A percentile compares a stretch with the other conserved stretches of the same genome.
phyloP scores from a whole-genome alignment of 192 early-diverging fungal genomes.

The Oehlia diaphana region DNA sequence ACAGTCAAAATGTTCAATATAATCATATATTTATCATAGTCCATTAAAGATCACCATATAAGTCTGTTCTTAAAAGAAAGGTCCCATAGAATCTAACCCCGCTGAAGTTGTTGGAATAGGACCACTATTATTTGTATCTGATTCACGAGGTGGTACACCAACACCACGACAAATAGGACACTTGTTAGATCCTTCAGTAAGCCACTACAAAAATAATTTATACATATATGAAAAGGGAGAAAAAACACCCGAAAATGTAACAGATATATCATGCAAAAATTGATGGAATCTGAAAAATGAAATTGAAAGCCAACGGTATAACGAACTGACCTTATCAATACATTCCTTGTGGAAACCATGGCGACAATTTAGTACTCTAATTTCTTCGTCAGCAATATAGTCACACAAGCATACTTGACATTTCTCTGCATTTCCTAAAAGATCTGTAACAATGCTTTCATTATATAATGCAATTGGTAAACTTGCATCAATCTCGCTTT shows the following conservation, averaged over 20 bases:
- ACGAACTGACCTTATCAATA: conserved; percentile 47
- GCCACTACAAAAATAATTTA: conserved; percentile 38
- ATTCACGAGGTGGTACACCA: conserved; percentile 35
- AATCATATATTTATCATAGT: neutral
- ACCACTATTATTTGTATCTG: neutral
- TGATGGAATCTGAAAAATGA: neutral
- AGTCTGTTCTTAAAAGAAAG: neutral
- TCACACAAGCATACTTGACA: conserved; percentile 57
- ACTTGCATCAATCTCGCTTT: conserved; percentile 44
- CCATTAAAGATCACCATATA: neutral
- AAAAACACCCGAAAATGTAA: neutral
- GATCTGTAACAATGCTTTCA: conserved; percentile 32
- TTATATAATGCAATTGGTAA: conserved; percentile 37
- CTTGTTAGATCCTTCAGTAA: conserved; percentile 54
- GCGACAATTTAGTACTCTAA: conserved; percentile 53
- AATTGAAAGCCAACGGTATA: neutral
- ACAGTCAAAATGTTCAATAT: neutral
- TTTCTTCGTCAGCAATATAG: conserved; percentile 46
- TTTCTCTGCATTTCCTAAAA: conserved; percentile 38
- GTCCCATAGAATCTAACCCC: neutral
- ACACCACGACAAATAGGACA: conserved; percentile 57
- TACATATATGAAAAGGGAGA: neutral
- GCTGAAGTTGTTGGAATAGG: neutral
- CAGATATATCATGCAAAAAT: neutral
- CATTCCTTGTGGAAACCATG: conserved; percentile 59